Evolutionary conservation across 2,329 filamentous ascomycete species (phyloP), one percentile per base, ranked within the genome.

Genomic region (Calonectria henricotiae): DNA sequence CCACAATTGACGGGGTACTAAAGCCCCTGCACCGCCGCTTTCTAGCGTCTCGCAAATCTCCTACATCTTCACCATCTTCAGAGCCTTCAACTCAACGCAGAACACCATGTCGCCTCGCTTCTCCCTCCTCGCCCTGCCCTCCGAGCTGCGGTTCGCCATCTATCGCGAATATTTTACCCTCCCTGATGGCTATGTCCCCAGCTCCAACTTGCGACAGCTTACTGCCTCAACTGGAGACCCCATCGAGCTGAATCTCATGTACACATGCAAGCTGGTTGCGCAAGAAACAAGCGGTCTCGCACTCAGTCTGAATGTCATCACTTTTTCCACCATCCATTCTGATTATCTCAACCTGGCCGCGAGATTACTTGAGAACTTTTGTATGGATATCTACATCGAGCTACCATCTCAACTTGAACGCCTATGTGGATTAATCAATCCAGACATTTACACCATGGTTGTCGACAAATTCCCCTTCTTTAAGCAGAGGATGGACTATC

Each of bases 181-280:
- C 7, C 44, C 69, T 4, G 71, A 37, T 11, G 74, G 74, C 2
- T 76, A 74, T 20, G 4, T 44, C 1, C 70, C 60, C 15, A 17
- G 76, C 8, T 17, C 25, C n/a, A 23, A 67, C 0, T 41, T 68
- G 0, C 41, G 65, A 3, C 72, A 69, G 41, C 71, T 76, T 5
- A 66, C 27, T 3, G 47, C 46, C 0, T 61, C 67, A 4, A 65
- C 73, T 17, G 20, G 30, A 3, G 61, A 55, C 9, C 62, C 54
- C 2, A 73, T 76, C 4, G 30, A 75, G 11, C 67, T 76, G 0
- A 47, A 65, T 17, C 74, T 76, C 7, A 23, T 68, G n/a, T 75
- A 65, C 46, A 74, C 69, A 1, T 76, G 74, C 47, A 67, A 61
- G 13, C 63, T 37, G 0, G 61, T 76, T 6, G 67, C 69, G 1